Conservation (phyloP, 805 yeast species). For the Yarrowia osloensis region DNA sequence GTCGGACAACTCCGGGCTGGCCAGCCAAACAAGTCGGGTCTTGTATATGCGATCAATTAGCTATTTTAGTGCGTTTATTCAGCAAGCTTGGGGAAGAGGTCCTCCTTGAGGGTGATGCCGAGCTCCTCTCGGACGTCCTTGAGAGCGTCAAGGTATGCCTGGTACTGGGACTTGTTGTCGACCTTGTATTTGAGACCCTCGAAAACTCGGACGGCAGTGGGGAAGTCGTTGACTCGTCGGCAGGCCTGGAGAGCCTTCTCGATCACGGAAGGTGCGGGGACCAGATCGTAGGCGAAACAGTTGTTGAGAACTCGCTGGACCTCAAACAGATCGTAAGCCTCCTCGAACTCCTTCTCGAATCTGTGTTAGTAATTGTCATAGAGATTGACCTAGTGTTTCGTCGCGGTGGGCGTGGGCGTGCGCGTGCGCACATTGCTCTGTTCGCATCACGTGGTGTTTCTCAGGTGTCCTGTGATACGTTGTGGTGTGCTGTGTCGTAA, state of each 20-base stretch:
- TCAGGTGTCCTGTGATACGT: background rate
- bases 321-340: constrained; percentile 84
- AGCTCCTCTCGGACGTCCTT: constrained; percentile 88
- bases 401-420: too few species aligned
- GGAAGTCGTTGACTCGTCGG: constrained; percentile 98
- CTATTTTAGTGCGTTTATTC: constrained; percentile 26
- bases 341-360: constrained; percentile 94
- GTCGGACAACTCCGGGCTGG: too few species aligned
- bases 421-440: background rate
- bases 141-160: constrained; percentile 93
- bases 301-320: constrained; percentile 95
- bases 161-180: constrained; percentile 89
- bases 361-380: constrained; percentile 50
- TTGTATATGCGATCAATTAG: constrained; percentile 31
- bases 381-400: too few species aligned
- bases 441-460: background rate
- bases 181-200: constrained; percentile 95
- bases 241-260: constrained; percentile 96
- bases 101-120: constrained; percentile 91
- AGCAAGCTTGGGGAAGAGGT: constrained; percentile 52
- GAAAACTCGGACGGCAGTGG: constrained; percentile 97
- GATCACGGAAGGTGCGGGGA: constrained; percentile 94
- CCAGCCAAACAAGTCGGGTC: too few species aligned
- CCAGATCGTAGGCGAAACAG: constrained; percentile 97
- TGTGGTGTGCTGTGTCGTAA: background rate